Evolutionary conservation across 1,139 yeast species (phyloP).

Genomic region (Candida pseudoviswanathii): DNA sequence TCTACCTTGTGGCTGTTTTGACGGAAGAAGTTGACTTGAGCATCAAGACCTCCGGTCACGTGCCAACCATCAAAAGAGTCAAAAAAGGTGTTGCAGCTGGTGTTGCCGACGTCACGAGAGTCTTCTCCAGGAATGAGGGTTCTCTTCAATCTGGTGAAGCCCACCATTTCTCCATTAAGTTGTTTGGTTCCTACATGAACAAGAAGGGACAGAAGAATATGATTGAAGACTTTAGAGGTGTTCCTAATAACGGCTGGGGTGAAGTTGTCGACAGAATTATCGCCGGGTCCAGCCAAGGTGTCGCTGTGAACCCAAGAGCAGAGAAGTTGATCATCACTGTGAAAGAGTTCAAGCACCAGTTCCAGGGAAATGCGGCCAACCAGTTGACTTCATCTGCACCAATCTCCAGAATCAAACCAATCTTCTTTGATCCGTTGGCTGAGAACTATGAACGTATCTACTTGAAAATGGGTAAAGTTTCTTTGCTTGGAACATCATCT

Average conservation of each 20-base stretch:
- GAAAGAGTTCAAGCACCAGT: constrained; percentile 71
- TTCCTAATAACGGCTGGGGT: constrained; percentile 83
- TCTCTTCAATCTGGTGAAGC: constrained; percentile 62
- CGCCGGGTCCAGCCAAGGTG: constrained; percentile 74
- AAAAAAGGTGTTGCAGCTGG: constrained; percentile 89
- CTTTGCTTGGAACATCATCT: constrained; percentile 27
- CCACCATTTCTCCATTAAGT: constrained; percentile 69
- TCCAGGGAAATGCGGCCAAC: constrained; percentile 34
- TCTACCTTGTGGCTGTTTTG: constrained; percentile 67
- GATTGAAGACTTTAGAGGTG: constrained; percentile 24
- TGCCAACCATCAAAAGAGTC: constrained; percentile 43
- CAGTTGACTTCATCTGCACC: constrained; percentile 48
- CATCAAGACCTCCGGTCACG: constrained; percentile 24
- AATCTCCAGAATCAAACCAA: constrained; percentile 62
- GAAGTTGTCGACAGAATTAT: constrained; percentile 79
- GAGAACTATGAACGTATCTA: constrained; percentile 63
- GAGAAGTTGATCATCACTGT: constrained; percentile 70
- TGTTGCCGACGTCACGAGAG: constrained; percentile 80
- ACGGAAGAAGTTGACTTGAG: constrained; percentile 58
- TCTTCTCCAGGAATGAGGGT: constrained; percentile 68
- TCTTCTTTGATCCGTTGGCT: constrained; percentile 64
- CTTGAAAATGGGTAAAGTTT: constrained; percentile 56
- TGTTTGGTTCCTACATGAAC: constrained; percentile 68
- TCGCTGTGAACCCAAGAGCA: constrained; percentile 82
- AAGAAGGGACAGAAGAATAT: constrained; percentile 30